Evolutionary conservation across 1,284 basidiomycete species (phyloP), one percentile per base, ranked within the genome.

Genomic region (Austropuccinia psidii): DNA sequence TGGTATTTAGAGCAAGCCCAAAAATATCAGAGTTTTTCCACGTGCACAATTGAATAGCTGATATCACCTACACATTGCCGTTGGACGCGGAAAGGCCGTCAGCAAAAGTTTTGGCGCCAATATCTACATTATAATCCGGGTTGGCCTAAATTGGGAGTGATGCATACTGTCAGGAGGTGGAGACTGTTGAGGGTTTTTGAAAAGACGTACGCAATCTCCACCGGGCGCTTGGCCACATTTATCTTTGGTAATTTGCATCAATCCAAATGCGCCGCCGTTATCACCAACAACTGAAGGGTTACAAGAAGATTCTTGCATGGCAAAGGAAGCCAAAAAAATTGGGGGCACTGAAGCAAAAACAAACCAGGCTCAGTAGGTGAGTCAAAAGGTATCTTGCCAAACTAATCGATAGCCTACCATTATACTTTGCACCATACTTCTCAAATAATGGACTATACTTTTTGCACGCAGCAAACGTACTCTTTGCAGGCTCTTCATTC

Each of bases 161-260:
- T 6, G n/a, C 17, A 21, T 50, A 8, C 17, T 79, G 80, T 76
- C 77, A 78, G 75, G 6, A 65, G 31, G 9, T n/a, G 5, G 8
- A 39, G 31, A 0, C 33, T 76, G 43, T 68, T 68, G 1, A 57
- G 58, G 43, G 75, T 74, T 41, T 49, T 77, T 77, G 88, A 87
- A 69, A 85, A 83, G 74, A 90, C 86, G 77, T 82, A 72, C 81
- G 83, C 89, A 91, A 80, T 89, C 84, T 7, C 85, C 85, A 15
- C 81, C 81, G 2, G 88, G 86, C 0, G 87, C 87, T 72, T 83
- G 85, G 55, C 80, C 84, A 78, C 91, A 94, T 81, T 93, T 93
- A 77, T 90, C 89, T 57, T 82, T 79, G 17, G 88, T 89, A 77
- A 93, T 84, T 81, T 94, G 91, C 90, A 93, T 93, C 69, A 85